These are phyloP conservation scores for Boletus coccyginus DNA, from an alignment of 768 basidiomycete genomes.

Conservation along the genomic window DNA sequence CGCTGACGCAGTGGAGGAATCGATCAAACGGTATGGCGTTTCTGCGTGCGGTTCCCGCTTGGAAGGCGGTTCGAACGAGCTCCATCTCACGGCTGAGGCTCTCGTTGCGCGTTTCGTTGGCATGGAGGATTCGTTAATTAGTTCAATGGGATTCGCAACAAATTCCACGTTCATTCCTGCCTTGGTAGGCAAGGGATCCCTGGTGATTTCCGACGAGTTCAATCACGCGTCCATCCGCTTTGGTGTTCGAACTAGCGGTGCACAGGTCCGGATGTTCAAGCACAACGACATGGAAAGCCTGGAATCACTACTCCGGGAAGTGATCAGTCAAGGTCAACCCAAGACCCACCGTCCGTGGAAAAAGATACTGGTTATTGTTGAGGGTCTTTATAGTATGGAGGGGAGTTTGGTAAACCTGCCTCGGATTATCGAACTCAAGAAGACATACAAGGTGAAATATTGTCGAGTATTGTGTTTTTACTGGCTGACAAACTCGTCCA, in stretches of 20 bases:
- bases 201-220: conserved; percentile 95
- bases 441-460: conserved; percentile 81
- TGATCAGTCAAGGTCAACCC: conserved; percentile 95
- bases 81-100: conserved; percentile 78
- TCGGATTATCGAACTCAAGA: conserved; percentile 78
- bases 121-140: conserved; percentile 84
- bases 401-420: conserved; percentile 92
- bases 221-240: conserved; percentile 96
- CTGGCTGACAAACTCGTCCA: conserved; percentile 29
- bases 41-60: conserved; percentile 74
- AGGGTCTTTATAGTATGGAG: conserved; percentile 98
- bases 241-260: conserved; percentile 86
- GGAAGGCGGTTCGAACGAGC: conserved; percentile 82
- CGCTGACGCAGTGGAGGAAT: conserved; percentile 89
- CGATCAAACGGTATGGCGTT: conserved; percentile 78
- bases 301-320: conserved; percentile 80
- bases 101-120: conserved; percentile 90
- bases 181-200: conserved; percentile 82
- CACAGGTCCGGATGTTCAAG: conserved; percentile 90
- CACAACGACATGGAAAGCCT: conserved; percentile 91
- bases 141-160: conserved; percentile 96
- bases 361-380: conserved; percentile 92
- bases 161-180: conserved; percentile 94
- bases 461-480: conserved; percentile 11
- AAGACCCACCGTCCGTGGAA: conserved; percentile 99